Evolutionary conservation across 1,284 basidiomycete species (phyloP), one percentile per base, ranked within the genome.

Genomic region (Ustilago crameri): DNA sequence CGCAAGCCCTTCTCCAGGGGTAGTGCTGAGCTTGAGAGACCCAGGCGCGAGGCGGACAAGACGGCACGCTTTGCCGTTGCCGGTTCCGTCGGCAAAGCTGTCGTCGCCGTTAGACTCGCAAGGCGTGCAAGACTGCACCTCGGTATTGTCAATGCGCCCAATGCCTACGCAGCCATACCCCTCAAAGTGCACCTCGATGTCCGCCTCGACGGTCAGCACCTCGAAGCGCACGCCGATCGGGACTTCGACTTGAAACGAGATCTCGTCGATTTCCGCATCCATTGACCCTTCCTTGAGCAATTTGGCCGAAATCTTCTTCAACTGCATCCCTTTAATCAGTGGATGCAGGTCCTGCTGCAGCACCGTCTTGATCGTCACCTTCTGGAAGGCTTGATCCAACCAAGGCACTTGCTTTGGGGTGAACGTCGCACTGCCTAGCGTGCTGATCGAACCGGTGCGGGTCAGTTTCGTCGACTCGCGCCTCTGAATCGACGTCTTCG

Each of bases 381-480:
- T 66, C 27, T 67, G 56, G 41, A 79, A 67, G 7, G 77, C 75
- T 30, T 61, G 51, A 43, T 79, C 75, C 12, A 79, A 55, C 77
- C 77, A 79, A 3, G 74, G 63, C 24, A 79, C 71, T 24, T 71
- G 59, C 45, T 64, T 69, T 17, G 60, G 61, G 24, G 49, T 30
- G 17, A 66, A 57, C 4, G 53, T 37, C 2, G 57, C 48, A 37
- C 54, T 58, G 41, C 35, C 34, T 5, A 60, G 52, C 0, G 53
- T 59, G 47, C 63, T 66, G 15, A 58, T 40, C 5, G 51, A 54
- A 7, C 46, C 57, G n/a, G 48, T 56, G 15, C 60, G 30, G 5
- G 37, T 18, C 7, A 51, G 51, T 20, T 48, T 53, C n/a, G 18
- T 17, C 4, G 63, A 44, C 9, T 42, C 46, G 7, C 41, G 22